These are phyloP conservation scores for Staphylotrichum tortipilum DNA, from an alignment of 495 filamentous ascomycete species.

Conservation along the genomic window DNA sequence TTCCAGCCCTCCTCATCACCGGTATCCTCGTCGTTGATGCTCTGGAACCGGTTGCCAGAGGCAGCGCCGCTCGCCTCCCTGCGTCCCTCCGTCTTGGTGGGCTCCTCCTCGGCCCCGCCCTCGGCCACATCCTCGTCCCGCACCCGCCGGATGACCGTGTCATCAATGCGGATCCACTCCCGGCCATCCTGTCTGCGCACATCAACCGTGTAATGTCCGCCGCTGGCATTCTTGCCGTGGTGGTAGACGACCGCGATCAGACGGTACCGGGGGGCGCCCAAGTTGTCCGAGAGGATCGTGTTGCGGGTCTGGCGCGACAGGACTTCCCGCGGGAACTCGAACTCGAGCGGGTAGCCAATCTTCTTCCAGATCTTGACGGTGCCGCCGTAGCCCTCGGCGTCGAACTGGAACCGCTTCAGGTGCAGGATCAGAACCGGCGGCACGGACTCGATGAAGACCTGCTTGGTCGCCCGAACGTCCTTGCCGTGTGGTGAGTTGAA, in stretches of 20 bases:
- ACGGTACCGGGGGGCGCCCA: slow-evolving; percentile 65
- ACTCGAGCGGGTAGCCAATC: slow-evolving; percentile 85
- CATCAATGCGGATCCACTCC: slow-evolving; percentile 94
- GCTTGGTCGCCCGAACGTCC: slow-evolving; percentile 73
- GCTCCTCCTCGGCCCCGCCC: slow-evolving; percentile 68
- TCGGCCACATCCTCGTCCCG: slow-evolving; percentile 86
- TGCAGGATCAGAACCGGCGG: slow-evolving; percentile 91
- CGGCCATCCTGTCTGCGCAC: slow-evolving; percentile 85
- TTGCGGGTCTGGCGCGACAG: slow-evolving; percentile 68
- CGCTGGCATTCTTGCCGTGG: slow-evolving; percentile 89
- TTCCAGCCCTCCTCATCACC: slow-evolving; percentile 72
- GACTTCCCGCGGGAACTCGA: slow-evolving; percentile 91
- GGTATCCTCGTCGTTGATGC: slow-evolving; percentile 59
- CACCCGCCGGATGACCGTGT: slow-evolving; percentile 81
- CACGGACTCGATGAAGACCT: slow-evolving; percentile 87
- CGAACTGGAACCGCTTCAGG: slow-evolving; percentile 94
- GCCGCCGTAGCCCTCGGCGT: slow-evolving; percentile 70
- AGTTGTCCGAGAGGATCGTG: slow-evolving; percentile 48
- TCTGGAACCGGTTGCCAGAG: slow-evolving; percentile 56
- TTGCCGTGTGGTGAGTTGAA: slow-evolving; percentile 76
- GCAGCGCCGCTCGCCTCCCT: slow-evolving; percentile 27
- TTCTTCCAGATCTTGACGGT: slow-evolving; percentile 99
- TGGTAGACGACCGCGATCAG: slow-evolving; percentile 94
- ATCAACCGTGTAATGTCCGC: slow-evolving; percentile 95
- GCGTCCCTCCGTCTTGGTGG: slow-evolving; percentile 48